Conservation (phyloP, 140 eudicot genomes). For the Senecio squalidus region DNA sequence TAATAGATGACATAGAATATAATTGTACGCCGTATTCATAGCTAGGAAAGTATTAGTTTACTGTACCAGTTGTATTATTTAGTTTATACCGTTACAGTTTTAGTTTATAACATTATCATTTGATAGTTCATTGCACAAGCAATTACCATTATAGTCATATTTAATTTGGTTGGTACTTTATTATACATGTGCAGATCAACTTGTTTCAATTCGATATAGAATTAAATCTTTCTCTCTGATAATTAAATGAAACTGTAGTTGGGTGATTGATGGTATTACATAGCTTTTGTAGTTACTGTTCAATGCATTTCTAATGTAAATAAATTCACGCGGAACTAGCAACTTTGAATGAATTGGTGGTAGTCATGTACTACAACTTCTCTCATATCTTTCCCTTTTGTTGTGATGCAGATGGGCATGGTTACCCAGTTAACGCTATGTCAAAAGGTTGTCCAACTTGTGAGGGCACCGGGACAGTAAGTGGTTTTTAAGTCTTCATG, state of each 20-base stretch:
- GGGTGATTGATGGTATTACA: background rate
- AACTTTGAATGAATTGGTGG: background rate
- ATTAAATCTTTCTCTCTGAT: background rate
- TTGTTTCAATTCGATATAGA: background rate
- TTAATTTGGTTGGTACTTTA: background rate
- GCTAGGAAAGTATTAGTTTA: too few relatives aligned
- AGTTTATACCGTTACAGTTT: too few relatives aligned
- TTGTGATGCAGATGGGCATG: background rate
- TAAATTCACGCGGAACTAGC: background rate
- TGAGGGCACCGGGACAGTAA: constrained; percentile 50
- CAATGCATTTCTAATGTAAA: background rate
- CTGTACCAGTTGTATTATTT: too few relatives aligned
- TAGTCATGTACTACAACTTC: background rate
- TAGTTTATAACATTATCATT: too few relatives aligned
- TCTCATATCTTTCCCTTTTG: background rate
- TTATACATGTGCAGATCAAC: background rate
- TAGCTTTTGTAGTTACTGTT: background rate
- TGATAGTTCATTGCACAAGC: background rate
- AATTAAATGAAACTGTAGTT: background rate
- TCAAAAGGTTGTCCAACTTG: background rate
- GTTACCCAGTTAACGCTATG: constrained; percentile 37
- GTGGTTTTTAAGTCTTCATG: constrained; percentile 17
- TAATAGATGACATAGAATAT: too few relatives aligned
- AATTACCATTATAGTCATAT: background rate
- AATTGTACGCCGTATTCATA: too few relatives aligned